Percentiles rank a stretch among this genome's conserved stretches.
Conservation (phyloP, 2,329 filamentous ascomycete species). For the Colletotrichum plurivorum region DNA sequence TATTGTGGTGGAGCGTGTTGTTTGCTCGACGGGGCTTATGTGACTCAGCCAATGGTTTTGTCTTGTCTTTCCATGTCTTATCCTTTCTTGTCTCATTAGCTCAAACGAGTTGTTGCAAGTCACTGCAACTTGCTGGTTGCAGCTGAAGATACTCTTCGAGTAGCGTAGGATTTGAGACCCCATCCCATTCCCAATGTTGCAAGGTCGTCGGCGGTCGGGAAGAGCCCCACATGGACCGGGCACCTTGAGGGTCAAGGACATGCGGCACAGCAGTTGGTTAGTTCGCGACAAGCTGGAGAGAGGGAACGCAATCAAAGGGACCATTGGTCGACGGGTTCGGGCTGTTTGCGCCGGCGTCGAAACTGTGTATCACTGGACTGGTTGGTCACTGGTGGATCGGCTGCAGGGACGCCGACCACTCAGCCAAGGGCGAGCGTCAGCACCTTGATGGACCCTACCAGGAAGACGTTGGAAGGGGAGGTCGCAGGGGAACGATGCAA, state of each 20-base stretch:
- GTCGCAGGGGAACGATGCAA: constrained; percentile 24
- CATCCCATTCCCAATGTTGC: neutral
- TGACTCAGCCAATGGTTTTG: neutral
- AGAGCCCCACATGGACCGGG: constrained; percentile 14
- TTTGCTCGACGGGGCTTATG: neutral
- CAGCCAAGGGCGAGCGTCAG: constrained; percentile 19
- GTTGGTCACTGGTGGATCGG: constrained; percentile 5
- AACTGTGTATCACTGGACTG: neutral
- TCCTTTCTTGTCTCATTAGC: neutral
- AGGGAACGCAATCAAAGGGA: neutral
- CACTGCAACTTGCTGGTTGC: neutral
- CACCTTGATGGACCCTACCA: constrained; percentile 36
- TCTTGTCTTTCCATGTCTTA: too few relatives aligned
- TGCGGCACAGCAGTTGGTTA: constrained; percentile 21
- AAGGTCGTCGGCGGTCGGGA: constrained; percentile 10
- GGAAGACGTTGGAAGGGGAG: constrained; percentile 11
- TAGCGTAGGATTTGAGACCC: constrained; percentile 1
- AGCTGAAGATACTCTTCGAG: neutral
- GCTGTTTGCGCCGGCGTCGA: constrained; percentile 14
- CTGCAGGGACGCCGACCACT: constrained; percentile 10
- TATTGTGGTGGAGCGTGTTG: neutral
- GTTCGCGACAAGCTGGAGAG: constrained; percentile 10
- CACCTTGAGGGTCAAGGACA: constrained; percentile 31
- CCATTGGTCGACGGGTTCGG: constrained; percentile 7
- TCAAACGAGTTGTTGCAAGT: neutral